Percentiles rank a stretch among this genome's conserved stretches.
These are phyloP conservation scores for Trametes sanguinea DNA, from an alignment of 768 basidiomycete species.

Conservation along the genomic window DNA sequence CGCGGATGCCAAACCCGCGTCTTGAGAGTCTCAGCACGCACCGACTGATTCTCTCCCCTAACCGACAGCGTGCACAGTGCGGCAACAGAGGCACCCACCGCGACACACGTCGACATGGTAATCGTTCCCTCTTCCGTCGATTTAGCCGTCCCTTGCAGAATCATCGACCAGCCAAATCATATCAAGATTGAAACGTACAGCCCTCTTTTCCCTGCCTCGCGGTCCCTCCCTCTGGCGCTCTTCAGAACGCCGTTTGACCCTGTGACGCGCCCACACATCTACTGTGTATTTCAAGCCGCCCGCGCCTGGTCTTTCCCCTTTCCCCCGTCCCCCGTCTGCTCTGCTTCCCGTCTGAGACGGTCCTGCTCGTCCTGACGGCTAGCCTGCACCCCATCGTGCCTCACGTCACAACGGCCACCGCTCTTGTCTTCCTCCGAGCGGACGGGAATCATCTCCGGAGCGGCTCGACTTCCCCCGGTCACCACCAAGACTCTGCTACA, in stretches of 20 bases:
- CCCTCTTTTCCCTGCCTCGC: slow-evolving; percentile 9
- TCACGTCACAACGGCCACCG: neutral
- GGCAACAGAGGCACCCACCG: slow-evolving; percentile 5
- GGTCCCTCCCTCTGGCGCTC: slow-evolving; percentile 13
- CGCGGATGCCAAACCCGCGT: neutral
- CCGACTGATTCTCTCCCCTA: neutral
- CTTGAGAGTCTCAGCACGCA: neutral
- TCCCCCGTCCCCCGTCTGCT: slow-evolving; percentile 12
- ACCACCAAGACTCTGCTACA: neutral
- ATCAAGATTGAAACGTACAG: slow-evolving; percentile 15
- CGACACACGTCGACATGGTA: slow-evolving; percentile 21
- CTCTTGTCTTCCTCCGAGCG: neutral
- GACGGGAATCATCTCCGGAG: too few relatives aligned
- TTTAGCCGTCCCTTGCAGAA: neutral
- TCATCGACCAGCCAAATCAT: neutral
- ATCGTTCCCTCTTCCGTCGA: slow-evolving; percentile 16
- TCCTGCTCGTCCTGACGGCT: slow-evolving; percentile 2
- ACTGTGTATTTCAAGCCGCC: slow-evolving; percentile 12
- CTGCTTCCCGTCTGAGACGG: slow-evolving; percentile 13
- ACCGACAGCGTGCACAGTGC: slow-evolving; percentile 6
- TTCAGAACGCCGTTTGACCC: slow-evolving; percentile 15
- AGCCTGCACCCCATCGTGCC: neutral
- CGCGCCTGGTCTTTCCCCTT: slow-evolving; percentile 2
- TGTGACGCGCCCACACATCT: slow-evolving; percentile 17
- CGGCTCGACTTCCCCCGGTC: neutral